Base-by-base conservation (phyloP, 2,329 filamentous ascomycete genomes). In the Acrodontium crateriforme region DNA sequence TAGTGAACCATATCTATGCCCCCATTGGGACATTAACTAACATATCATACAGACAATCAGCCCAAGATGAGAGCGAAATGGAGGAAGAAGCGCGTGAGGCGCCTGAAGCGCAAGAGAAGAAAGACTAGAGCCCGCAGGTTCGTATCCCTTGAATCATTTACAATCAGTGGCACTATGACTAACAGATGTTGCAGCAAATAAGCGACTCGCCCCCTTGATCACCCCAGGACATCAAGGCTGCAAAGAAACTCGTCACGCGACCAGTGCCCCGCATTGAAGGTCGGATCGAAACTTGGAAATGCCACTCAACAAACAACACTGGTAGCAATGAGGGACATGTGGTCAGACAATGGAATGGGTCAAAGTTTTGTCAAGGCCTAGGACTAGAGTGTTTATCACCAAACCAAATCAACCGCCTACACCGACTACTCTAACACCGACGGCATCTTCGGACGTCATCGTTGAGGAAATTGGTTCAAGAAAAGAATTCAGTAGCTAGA, bases 81-180 rank as follows among this genome's bases (percentile, higher is more conserved):
- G 89, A 89, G 87, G 74, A 98, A 98, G 81, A 98, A 98, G 87
- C 76, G 89, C 64, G 85, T 93, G 69, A 75, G 89, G 58, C 78
- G 89, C 67, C 83, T 98, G 65, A 95, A 95, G 80, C 79, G 85
- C 62, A 98, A 98, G 85, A 84, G 89, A 71, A 91, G 89, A 84
- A 98, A 98, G 87, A 93, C 89, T 69, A 77, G 89, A 63, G 89
- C 87, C 56, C 71, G 89, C 70, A 85, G 77, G 89, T 95, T 73
- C 74, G 84, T 65, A 28, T 24, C 18, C 23, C 13, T 16, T 13
- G 8, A 21, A 23, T 11, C 18, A 33, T 19, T 12, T 16, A 19
- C 28, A 15, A 31, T 27, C 21, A 16, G 13, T 20, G 14, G n/a
- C 18, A 15, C 16, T 18, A 17, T 18, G 11, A 32, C 42, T 46